phyloP scores from a whole-genome alignment of 2,329 filamentous ascomycete species.

The Elsinoe batatas region DNA sequence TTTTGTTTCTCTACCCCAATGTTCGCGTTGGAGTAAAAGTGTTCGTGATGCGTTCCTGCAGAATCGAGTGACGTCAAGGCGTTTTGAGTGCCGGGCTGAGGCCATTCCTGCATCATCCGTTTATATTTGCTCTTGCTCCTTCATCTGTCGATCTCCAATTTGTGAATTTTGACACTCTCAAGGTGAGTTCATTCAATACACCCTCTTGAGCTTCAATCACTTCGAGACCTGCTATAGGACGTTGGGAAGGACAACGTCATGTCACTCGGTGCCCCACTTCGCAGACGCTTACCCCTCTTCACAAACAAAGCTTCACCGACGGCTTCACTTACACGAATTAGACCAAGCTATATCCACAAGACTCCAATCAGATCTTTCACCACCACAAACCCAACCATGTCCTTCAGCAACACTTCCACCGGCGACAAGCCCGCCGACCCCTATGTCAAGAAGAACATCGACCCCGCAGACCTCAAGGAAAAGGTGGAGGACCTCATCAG shows the following conservation, averaged over 20 bases:
- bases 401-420: constrained; percentile 51
- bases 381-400: constrained; percentile 24
- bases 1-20: neutral
- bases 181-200: constrained; percentile 1
- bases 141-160: constrained; percentile 12
- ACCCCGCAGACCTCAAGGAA: constrained; percentile 52
- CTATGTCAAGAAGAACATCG: constrained; percentile 66
- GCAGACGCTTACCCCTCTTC: constrained; percentile 15
- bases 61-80: constrained; percentile 11
- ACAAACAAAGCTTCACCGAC: constrained; percentile 10
- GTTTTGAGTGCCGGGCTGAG: neutral
- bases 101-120: constrained; percentile 12
- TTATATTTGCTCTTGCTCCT: constrained; percentile 13
- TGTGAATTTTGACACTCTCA: neutral
- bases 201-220: neutral
- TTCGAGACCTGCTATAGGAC: neutral
- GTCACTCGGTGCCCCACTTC: constrained; percentile 17
- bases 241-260: constrained; percentile 1
- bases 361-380: constrained; percentile 1
- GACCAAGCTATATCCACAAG: neutral
- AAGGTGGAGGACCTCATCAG: constrained; percentile 65
- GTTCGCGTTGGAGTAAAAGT: neutral
- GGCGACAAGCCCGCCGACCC: constrained; percentile 61
- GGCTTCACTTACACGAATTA: constrained; percentile 10
- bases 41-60: constrained; percentile 5